Evolutionary conservation across 305 asterid genomes (phyloP).

Genomic region (Coffea humblotiana): DNA sequence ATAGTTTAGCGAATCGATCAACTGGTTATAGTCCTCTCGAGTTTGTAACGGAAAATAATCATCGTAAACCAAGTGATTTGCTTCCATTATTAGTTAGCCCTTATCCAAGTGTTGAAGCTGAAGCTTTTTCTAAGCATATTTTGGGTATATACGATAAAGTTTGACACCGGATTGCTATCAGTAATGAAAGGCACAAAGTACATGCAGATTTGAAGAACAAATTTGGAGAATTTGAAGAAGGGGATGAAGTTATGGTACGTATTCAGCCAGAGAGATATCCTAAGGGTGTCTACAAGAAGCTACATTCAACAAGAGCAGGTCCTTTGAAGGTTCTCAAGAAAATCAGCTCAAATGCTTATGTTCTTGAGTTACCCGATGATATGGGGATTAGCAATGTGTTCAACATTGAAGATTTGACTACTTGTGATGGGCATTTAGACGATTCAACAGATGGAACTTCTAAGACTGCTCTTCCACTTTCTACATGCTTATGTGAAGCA

Average conservation of each 20-base stretch:
- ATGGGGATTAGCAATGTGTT: background rate
- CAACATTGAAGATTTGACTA: background rate
- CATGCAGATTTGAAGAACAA: conserved; percentile 7
- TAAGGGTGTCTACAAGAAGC: background rate
- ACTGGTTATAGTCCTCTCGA: conserved; percentile 14
- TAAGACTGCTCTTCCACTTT: background rate
- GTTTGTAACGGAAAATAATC: conserved; percentile 3
- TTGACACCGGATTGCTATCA: conserved; percentile 1
- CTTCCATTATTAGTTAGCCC: conserved; percentile 9
- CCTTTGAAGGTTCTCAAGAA: conserved; percentile 3
- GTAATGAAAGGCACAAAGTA: background rate
- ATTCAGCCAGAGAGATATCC: background rate
- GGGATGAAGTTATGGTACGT: conserved; percentile 11
- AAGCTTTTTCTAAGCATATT: conserved; percentile 8
- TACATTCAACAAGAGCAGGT: conserved; percentile 1
- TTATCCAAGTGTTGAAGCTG: background rate
- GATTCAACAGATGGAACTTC: too few relatives aligned
- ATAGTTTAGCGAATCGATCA: background rate
- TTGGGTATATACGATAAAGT: conserved; percentile 9
- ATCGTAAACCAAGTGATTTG: conserved; percentile 11
- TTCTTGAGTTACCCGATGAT: background rate
- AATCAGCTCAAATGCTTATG: background rate
- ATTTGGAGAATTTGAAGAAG: background rate
- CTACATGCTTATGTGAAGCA: background rate
- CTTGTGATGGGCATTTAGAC: too few relatives aligned